Evolutionary conservation across 73 alveolate species (phyloP).

Genomic region (Paramecium sexaurelia): DNA sequence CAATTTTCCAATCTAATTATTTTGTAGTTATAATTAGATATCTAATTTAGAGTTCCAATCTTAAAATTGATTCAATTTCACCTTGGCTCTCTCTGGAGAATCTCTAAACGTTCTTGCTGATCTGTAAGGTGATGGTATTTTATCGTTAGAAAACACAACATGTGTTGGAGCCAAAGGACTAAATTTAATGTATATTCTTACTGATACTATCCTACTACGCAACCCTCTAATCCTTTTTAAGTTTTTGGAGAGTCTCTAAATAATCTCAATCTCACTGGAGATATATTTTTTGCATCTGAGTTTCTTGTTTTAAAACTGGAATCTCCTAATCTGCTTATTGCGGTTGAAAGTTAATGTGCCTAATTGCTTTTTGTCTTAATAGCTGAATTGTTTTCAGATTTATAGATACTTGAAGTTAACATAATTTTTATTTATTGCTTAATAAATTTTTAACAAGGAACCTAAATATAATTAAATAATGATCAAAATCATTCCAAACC

Average conservation of each 20-base stretch:
- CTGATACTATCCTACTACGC: slow-evolving; percentile 13
- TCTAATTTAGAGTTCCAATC: slow-evolving; percentile 48
- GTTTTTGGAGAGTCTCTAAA: slow-evolving; percentile 47
- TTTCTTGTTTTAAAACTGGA: not conserved
- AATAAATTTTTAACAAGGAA: not conserved
- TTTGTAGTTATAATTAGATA: not conserved
- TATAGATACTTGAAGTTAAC: not conserved
- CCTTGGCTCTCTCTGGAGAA: not conserved
- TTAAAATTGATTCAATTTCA: not conserved
- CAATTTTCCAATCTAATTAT: not conserved
- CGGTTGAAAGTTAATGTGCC: not conserved
- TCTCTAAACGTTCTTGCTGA: slow-evolving; percentile 19
- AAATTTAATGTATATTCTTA: not conserved
- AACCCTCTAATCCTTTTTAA: slow-evolving; percentile 20
- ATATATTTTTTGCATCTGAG: not conserved
- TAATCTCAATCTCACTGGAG: slow-evolving; percentile 41
- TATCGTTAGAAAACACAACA: not conserved
- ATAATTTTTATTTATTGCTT: not conserved
- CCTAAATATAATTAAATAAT: not conserved
- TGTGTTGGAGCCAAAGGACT: slow-evolving; percentile 3
- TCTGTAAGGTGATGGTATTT: not conserved
- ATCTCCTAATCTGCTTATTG: slow-evolving; percentile 44
- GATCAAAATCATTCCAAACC: not conserved
- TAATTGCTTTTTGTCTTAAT: not conserved
- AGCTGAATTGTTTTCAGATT: not conserved